Conservation (phyloP, 139 green algal species). For the Yamagishiella unicocca region DNA sequence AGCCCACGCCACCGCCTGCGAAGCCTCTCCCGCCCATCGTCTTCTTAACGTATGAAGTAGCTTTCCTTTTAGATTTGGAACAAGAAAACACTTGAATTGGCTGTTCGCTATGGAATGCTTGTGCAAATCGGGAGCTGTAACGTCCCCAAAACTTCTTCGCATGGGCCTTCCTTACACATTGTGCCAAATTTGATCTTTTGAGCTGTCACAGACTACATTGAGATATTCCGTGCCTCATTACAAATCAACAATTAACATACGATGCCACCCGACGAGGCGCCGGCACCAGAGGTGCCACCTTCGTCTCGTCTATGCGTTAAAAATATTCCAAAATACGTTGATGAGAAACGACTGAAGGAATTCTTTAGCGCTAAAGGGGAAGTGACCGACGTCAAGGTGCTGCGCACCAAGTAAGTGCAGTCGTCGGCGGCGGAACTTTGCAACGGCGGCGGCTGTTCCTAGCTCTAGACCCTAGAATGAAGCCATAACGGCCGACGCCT, state of each 20-base stretch:
- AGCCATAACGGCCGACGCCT: not conserved
- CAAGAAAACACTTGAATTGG: too few relatives aligned
- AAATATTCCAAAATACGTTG: conserved; percentile 92
- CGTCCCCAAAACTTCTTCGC: conserved; percentile 3
- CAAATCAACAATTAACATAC: too few relatives aligned
- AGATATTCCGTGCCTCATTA: too few relatives aligned
- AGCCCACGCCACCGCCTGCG: conserved; percentile 63
- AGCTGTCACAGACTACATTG: too few relatives aligned
- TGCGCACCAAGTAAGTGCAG: conserved; percentile 82
- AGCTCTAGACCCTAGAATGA: too few relatives aligned
- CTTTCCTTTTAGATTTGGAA: too few relatives aligned
- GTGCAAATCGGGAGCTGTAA: not conserved
- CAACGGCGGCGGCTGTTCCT: not conserved
- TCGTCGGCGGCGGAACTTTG: not conserved
- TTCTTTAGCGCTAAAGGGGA: conserved; percentile 84
- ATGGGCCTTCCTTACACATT: too few relatives aligned
- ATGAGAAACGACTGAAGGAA: conserved; percentile 84
- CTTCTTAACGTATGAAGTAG: too few relatives aligned
- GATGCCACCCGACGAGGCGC: conserved; percentile 24
- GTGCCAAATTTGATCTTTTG: too few relatives aligned
- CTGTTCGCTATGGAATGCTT: not conserved
- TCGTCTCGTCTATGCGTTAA: conserved; percentile 93
- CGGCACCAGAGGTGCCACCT: not conserved
- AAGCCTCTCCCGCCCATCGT: conserved; percentile 66
- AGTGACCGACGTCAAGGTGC: conserved; percentile 96